Evolutionary conservation across 192 early-diverging fungal species (phyloP).

Genomic region (Spizellomyces sp.): DNA sequence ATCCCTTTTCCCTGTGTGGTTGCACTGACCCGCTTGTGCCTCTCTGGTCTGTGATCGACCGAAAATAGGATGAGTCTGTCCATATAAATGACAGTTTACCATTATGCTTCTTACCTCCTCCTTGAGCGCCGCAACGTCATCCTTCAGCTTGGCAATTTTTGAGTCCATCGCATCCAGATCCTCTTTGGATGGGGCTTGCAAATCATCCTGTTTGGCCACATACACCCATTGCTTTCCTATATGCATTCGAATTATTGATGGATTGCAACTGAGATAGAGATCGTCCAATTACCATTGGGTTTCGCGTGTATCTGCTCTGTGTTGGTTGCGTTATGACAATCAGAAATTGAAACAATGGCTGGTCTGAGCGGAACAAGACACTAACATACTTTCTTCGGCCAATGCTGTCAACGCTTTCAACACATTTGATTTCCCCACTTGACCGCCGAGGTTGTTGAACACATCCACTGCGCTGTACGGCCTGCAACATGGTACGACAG

Average conservation of each 20-base stretch:
- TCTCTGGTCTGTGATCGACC: conserved; percentile 2
- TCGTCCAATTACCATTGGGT: conserved; percentile 13
- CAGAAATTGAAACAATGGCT: not conserved
- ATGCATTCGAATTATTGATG: not conserved
- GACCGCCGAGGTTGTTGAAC: conserved; percentile 43
- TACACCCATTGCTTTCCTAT: conserved; percentile 43
- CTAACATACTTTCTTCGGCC: conserved; percentile 34
- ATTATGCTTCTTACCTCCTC: conserved; percentile 18
- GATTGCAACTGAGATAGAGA: not conserved
- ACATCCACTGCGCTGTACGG: conserved; percentile 51
- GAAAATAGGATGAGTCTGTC: no score
- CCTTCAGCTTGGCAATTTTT: conserved; percentile 27
- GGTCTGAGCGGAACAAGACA: not conserved
- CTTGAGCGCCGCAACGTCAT: conserved; percentile 10
- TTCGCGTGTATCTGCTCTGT: conserved; percentile 41
- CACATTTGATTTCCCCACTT: conserved; percentile 37
- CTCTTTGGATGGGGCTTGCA: conserved; percentile 30
- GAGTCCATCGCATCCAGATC: conserved; percentile 34
- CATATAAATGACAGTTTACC: not conserved
- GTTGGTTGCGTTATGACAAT: no score
- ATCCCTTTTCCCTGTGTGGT: no score
- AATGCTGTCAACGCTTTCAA: conserved; percentile 38
- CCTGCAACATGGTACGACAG: not conserved
- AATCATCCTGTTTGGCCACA: conserved; percentile 33
- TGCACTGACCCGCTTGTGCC: conserved; percentile 22